Evolutionary conservation across 208 protist species (phyloP), one percentile per base, ranked within the genome.

Genomic region (Novymonas esmeraldas): DNA sequence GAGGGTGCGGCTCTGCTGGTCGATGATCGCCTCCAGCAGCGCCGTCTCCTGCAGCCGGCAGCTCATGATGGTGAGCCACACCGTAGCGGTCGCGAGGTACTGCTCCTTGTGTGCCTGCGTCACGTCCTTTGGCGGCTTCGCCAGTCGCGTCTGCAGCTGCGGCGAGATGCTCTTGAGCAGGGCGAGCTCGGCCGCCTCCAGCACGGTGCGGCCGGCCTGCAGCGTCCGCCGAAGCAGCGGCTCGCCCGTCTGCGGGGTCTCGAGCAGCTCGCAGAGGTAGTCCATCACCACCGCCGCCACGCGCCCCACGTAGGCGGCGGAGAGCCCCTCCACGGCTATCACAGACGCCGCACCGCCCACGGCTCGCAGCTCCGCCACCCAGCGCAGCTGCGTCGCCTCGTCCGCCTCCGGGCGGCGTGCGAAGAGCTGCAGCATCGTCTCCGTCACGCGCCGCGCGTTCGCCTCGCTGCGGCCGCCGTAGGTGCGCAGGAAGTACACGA

Each of bases 51-150:
- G 82, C 56, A 95, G 77, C 11, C 89, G 89, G 79, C 87, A 93
- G 67, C 87, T 89, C 72, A 95, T 89, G 55, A 97, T 89, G 51
- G 89, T 93, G 29, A 97, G 81, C 89, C 92, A 97, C 36, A 95
- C 87, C 22, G 85, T 93, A 22, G 92, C 79, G 44, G 83, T 94
- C 26, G 89, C 87, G n/a, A 89, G 83, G 78, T 93, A 95, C 65
- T 89, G 83, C 80, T 97, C 92, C 65, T 89, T 92, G 60, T 97
- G 87, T 24, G 68, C 65, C 54, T 76, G 52, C 16, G 82, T 87
- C 18, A 88, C 79, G 36, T 94, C 88, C 75, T 88, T 97, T 13
- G 92, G 92, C 57, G 92, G 83, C 69, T 90, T 92, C 44, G 78
- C 74, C 26, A 97, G 78, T 0, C 92, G 87, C 33, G 62, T 55